Percentiles rank a stretch among this genome's conserved stretches.
phyloP scores from a whole-genome alignment of 257 asterid genomes.

The Lycium ferocissimum region DNA sequence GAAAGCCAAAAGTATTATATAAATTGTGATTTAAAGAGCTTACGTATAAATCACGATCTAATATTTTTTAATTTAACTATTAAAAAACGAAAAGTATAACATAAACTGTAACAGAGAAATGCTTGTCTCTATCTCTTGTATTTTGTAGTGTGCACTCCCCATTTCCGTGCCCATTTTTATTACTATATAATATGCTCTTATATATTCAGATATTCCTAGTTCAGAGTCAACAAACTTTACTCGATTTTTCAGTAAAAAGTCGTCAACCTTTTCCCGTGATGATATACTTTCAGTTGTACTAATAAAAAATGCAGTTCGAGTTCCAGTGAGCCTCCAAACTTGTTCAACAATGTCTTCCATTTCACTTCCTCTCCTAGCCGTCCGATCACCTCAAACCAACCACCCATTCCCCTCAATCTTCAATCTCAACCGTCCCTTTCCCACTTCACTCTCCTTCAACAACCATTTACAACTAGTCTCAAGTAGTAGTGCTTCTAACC shows the following conservation, averaged over 20 bases:
- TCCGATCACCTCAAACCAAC: constrained; percentile 29
- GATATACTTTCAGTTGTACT: background rate
- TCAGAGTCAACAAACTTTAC: no score
- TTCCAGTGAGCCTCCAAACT: background rate
- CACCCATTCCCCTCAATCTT: constrained; percentile 25
- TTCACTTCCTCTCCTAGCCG: constrained; percentile 38
- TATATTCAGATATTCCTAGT: no score
- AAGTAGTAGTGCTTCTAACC: constrained; percentile 6
- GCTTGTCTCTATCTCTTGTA: no score
- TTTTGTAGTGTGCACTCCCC: no score
- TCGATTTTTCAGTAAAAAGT: background rate
- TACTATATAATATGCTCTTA: no score
- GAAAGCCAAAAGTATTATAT: no score
- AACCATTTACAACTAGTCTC: constrained; percentile 36
- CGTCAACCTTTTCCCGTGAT: constrained; percentile 28
- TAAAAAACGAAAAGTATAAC: no score
- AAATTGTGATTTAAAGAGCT: no score
- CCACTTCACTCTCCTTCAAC: constrained; percentile 33
- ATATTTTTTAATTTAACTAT: no score
- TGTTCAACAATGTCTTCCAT: constrained; percentile 41
- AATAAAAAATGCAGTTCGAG: background rate
- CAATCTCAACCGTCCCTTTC: constrained; percentile 29
- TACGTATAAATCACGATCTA: no score
- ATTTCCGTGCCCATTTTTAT: no score
- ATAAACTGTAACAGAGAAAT: no score